A percentile compares a stretch with the other conserved stretches of the same genome.
phyloP scores from a whole-genome alignment of 2,329 filamentous ascomycete genomes.

The Plectosphaerella cucumerina region DNA sequence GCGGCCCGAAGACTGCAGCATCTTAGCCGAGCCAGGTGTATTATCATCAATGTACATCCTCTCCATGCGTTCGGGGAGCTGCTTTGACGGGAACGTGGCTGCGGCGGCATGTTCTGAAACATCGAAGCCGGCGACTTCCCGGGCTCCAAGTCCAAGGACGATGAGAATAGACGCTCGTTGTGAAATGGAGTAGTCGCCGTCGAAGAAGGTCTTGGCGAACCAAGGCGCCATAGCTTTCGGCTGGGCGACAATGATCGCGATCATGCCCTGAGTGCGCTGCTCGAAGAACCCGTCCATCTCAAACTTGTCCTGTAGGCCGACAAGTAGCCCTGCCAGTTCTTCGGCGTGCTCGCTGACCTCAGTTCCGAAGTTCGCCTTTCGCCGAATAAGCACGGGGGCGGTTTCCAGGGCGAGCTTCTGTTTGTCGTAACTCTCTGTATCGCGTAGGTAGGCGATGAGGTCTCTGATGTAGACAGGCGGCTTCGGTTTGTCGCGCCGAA shows the following conservation, averaged over 20 bases:
- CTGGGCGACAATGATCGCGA: constrained; percentile 73
- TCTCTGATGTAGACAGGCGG: constrained; percentile 90
- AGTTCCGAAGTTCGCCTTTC: constrained; percentile 83
- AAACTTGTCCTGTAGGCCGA: constrained; percentile 81
- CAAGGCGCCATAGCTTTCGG: constrained; percentile 76
- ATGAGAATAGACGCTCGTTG: constrained; percentile 81
- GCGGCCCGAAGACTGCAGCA: not conserved
- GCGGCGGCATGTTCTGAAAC: constrained; percentile 44
- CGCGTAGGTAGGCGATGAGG: constrained; percentile 71
- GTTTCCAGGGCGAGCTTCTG: constrained; percentile 76
- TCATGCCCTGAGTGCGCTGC: constrained; percentile 72
- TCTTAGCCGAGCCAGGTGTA: not conserved
- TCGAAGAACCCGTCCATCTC: constrained; percentile 76
- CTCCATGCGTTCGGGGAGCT: constrained; percentile 70
- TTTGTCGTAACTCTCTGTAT: constrained; percentile 78
- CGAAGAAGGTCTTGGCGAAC: constrained; percentile 82
- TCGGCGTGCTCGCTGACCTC: constrained; percentile 82
- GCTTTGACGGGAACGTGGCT: constrained; percentile 73
- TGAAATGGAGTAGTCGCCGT: constrained; percentile 83
- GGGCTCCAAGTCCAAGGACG: constrained; percentile 73
- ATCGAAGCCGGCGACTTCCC: constrained; percentile 79
- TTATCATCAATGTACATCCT: constrained; percentile 54
- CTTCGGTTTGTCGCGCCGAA: constrained; percentile 76
- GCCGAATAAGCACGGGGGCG: constrained; percentile 75
- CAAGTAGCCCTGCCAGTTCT: constrained; percentile 71